Percentiles rank a stretch among this genome's conserved stretches.
phyloP scores from a whole-genome alignment of 2,329 filamentous ascomycete genomes.

The Macrophomina phaseolina region DNA sequence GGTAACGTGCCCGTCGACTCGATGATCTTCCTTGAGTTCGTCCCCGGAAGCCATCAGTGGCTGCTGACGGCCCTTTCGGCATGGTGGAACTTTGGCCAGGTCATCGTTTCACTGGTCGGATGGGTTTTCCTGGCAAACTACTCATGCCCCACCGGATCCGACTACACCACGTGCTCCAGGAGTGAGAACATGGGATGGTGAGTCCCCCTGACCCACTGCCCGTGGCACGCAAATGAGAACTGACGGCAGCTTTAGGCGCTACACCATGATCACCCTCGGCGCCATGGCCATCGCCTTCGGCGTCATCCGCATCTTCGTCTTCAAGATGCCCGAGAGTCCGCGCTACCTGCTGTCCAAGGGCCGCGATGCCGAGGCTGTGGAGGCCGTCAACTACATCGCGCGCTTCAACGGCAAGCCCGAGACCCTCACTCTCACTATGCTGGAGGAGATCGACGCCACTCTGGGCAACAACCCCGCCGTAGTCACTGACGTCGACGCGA shows the following conservation, averaged over 20 bases:
- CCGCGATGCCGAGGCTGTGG: constrained; percentile 54
- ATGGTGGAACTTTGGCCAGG: constrained; percentile 65
- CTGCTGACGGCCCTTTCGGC: constrained; percentile 65
- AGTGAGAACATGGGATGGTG: constrained; percentile 57
- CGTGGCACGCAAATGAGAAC: too few relatives aligned
- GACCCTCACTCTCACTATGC: constrained; percentile 39
- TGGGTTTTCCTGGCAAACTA: constrained; percentile 56
- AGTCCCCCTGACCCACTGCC: background rate
- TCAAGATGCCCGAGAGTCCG: constrained; percentile 56
- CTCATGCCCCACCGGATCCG: constrained; percentile 36
- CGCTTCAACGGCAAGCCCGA: constrained; percentile 36
- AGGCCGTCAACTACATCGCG: constrained; percentile 56
- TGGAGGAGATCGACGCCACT: constrained; percentile 39
- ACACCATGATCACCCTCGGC: constrained; percentile 42
- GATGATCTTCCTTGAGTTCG: constrained; percentile 68
- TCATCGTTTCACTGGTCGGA: constrained; percentile 54
- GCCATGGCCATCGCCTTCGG: constrained; percentile 53
- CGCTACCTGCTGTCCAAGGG: constrained; percentile 54
- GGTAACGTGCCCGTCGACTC: constrained; percentile 67
- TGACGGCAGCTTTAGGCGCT: constrained; percentile 20
- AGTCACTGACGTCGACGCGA: background rate
- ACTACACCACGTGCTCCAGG: constrained; percentile 44
- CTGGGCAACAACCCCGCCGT: background rate
- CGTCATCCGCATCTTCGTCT: constrained; percentile 53
- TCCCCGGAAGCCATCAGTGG: constrained; percentile 65